Conservation (phyloP, 23 red algal species). For the Gracilaria gracilis region DNA sequence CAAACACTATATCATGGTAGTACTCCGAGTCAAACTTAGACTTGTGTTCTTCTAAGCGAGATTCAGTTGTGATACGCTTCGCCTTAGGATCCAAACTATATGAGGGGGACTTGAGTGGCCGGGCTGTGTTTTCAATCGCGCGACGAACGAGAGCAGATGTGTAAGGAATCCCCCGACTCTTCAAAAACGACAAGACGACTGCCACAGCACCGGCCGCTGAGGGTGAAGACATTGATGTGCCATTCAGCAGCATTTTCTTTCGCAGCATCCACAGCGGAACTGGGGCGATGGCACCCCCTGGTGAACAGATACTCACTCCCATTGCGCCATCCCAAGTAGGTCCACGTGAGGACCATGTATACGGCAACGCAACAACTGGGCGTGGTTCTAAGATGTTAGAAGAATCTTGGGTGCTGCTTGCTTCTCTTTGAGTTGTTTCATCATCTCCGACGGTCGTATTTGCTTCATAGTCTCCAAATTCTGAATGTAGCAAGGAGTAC, state of each 20-base stretch:
- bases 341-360: constrained; percentile 78
- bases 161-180: constrained; percentile 49
- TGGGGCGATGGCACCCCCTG: constrained; percentile 77
- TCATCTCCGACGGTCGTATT: not conserved
- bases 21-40: constrained; percentile 33
- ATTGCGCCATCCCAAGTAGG: constrained; percentile 65
- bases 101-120: constrained; percentile 42
- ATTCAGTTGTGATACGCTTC: not conserved
- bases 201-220: constrained; percentile 77
- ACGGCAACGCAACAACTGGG: constrained; percentile 57
- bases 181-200: constrained; percentile 71
- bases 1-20: constrained; percentile 46
- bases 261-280: constrained; percentile 72
- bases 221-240: constrained; percentile 80
- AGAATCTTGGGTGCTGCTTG: not conserved
- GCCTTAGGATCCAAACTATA: constrained; percentile 6
- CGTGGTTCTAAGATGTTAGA: not conserved
- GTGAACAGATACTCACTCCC: constrained; percentile 75
- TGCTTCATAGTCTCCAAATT: constrained; percentile 38
- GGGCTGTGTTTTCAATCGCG: constrained; percentile 80
- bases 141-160: constrained; percentile 69
- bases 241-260: constrained; percentile 81
- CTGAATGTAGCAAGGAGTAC: constrained; percentile 72
- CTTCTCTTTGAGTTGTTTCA: not conserved
- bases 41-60: not conserved